Percentiles rank a stretch among this genome's conserved stretches.
Evolutionary conservation across 2,329 filamentous ascomycete genomes (phyloP).

Genomic region (Helotiales sp.): DNA sequence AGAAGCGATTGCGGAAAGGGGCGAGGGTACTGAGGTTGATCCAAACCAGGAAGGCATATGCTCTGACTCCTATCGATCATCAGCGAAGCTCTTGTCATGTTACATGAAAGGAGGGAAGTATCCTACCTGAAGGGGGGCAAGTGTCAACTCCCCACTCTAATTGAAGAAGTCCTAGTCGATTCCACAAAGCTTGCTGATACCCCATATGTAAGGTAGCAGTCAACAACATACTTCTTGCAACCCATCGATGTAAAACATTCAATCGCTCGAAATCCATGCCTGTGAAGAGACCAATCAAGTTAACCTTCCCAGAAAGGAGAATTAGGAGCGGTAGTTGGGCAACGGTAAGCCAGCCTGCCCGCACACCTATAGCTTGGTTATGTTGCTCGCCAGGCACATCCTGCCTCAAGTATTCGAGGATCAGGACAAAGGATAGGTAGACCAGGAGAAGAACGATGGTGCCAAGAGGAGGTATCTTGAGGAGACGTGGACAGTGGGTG

Average conservation of each 20-base stretch:
- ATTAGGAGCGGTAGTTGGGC: constrained; percentile 3
- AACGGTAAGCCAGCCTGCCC: constrained; percentile 8
- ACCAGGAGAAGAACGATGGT: neutral
- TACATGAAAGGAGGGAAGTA: neutral
- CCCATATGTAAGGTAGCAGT: constrained; percentile 11
- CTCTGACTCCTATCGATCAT: constrained; percentile 5
- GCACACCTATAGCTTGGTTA: constrained; percentile 4
- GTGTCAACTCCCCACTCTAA: constrained; percentile 5
- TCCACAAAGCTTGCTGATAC: constrained; percentile 5
- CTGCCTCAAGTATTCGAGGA: constrained; percentile 1
- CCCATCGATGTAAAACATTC: constrained; percentile 5
- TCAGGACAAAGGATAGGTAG: neutral
- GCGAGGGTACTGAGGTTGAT: constrained; percentile 2
- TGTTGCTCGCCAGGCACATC: constrained; percentile 2
- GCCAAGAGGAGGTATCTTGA: constrained; percentile 1
- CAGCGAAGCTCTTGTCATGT: no score
- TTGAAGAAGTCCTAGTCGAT: neutral
- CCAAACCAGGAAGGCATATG: constrained; percentile 6
- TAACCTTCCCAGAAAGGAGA: constrained; percentile 6
- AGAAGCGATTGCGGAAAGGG: constrained; percentile 4
- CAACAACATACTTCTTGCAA: constrained; percentile 6
- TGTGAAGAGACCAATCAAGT: constrained; percentile 1
- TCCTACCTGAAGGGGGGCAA: neutral
- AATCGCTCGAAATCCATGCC: constrained; percentile 4
- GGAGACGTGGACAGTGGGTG: neutral